These are phyloP conservation scores for Clausena lansium DNA, from an alignment of 345 rosid genomes.

Conservation along the genomic window DNA sequence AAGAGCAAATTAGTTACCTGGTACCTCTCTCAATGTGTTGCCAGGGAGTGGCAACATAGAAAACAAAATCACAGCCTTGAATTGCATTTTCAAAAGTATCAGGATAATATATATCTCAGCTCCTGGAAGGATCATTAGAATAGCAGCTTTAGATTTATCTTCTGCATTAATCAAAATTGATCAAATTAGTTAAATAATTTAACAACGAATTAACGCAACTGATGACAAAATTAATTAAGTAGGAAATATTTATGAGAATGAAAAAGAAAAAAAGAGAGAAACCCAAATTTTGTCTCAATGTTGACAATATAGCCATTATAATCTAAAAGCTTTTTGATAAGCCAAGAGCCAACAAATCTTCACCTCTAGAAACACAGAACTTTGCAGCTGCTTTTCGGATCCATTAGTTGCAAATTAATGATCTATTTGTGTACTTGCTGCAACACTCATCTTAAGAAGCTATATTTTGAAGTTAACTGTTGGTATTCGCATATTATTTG, in stretches of 20 bases:
- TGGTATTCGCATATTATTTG: too few relatives aligned
- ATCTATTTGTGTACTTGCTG: too few relatives aligned
- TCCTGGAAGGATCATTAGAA: slow-evolving; percentile 21
- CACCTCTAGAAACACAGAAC: slow-evolving; percentile 46
- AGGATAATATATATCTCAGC: slow-evolving; percentile 19
- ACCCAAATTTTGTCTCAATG: slow-evolving; percentile 33
- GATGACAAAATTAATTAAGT: too few relatives aligned
- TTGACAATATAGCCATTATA: slow-evolving; percentile 38
- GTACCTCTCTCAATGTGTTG: neutral
- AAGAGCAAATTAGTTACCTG: slow-evolving; percentile 7
- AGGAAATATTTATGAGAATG: too few relatives aligned
- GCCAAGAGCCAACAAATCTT: slow-evolving; percentile 39
- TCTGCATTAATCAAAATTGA: too few relatives aligned
- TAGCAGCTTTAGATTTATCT: too few relatives aligned
- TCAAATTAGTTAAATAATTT: too few relatives aligned
- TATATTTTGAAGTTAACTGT: too few relatives aligned
- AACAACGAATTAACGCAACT: neutral
- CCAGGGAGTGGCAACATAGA: slow-evolving; percentile 31
- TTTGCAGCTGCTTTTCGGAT: slow-evolving; percentile 11
- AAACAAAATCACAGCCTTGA: slow-evolving; percentile 26
- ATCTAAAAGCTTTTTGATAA: slow-evolving; percentile 31
- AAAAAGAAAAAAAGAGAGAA: too few relatives aligned
- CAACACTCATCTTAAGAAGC: too few relatives aligned
- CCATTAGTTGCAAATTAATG: too few relatives aligned
- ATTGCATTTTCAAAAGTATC: slow-evolving; percentile 14